Evolutionary conservation across 306 rosid species (phyloP).

Genomic region (Psophocarpus tetragonolobus): DNA sequence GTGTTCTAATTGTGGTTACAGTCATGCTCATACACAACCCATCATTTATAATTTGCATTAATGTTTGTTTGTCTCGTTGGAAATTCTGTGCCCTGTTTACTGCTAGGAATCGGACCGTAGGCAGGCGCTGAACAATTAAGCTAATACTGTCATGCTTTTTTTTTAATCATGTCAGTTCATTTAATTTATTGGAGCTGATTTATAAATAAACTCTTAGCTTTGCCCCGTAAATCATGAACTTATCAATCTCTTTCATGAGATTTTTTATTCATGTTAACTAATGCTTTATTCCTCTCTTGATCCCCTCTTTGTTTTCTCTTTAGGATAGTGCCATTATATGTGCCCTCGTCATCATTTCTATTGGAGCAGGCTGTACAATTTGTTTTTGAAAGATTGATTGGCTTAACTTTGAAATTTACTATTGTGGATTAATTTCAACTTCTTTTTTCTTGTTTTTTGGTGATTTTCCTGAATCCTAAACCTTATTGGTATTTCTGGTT

Average conservation of each 20-base stretch:
- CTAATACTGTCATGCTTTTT: not conserved
- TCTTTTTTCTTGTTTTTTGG: not conserved
- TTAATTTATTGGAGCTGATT: not conserved
- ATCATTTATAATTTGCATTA: not conserved
- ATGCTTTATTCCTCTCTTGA: not conserved
- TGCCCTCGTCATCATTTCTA: not conserved
- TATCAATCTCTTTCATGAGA: conserved; percentile 1
- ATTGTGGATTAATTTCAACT: conserved; percentile 9
- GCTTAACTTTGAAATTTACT: conserved; percentile 17
- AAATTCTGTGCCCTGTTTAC: not conserved
- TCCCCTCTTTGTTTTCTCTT: not conserved
- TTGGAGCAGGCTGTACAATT: not conserved
- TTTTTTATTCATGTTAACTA: conserved; percentile 1
- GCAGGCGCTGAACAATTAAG: not conserved
- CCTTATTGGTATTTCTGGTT: not conserved
- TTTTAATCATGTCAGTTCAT: not conserved
- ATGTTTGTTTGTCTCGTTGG: not conserved
- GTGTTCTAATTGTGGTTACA: not conserved
- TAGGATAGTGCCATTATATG: not conserved
- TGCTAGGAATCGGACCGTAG: not conserved
- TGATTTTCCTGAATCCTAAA: conserved; percentile 16
- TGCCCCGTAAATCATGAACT: not conserved
- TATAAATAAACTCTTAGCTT: not conserved
- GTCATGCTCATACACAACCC: not conserved
- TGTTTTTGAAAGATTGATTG: not conserved